Evolutionary conservation across 345 rosid species (phyloP).

Genomic region (Salix arbutifolia): DNA sequence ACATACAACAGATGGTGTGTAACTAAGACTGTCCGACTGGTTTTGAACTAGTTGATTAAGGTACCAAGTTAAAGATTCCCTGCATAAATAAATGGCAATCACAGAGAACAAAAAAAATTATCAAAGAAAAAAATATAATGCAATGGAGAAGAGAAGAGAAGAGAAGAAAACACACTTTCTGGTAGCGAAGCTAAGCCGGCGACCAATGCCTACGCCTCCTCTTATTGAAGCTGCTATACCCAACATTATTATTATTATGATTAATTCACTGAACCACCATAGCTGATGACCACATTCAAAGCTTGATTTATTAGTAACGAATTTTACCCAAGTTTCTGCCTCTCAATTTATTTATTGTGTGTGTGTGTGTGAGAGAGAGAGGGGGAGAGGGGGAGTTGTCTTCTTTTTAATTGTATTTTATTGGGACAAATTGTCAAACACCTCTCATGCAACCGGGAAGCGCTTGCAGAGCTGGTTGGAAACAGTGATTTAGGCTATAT

Average conservation of each 20-base stretch:
- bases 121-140: not conserved
- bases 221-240: conserved; percentile 1
- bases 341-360: no score
- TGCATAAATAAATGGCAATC: conserved; percentile 22
- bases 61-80: conserved; percentile 30
- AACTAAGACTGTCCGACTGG: conserved; percentile 15
- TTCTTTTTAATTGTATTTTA: no score
- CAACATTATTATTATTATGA: not conserved
- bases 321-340: no score
- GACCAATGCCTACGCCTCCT: not conserved
- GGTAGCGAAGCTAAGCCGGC: not conserved
- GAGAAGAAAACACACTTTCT: conserved; percentile 8
- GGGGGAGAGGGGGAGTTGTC: no score
- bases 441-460: no score
- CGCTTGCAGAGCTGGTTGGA: no score
- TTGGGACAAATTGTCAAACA: no score
- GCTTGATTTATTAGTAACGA: no score
- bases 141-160: not conserved
- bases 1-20: conserved; percentile 4
- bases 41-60: conserved; percentile 13
- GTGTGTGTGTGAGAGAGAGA: no score
- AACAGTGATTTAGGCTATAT: no score
- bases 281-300: no score
- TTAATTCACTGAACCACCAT: no score
- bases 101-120: not conserved